A percentile compares a stretch with the other conserved stretches of the same genome.
Evolutionary conservation across 495 filamentous ascomycete species (phyloP).

Genomic region (Neurospora sp.): DNA sequence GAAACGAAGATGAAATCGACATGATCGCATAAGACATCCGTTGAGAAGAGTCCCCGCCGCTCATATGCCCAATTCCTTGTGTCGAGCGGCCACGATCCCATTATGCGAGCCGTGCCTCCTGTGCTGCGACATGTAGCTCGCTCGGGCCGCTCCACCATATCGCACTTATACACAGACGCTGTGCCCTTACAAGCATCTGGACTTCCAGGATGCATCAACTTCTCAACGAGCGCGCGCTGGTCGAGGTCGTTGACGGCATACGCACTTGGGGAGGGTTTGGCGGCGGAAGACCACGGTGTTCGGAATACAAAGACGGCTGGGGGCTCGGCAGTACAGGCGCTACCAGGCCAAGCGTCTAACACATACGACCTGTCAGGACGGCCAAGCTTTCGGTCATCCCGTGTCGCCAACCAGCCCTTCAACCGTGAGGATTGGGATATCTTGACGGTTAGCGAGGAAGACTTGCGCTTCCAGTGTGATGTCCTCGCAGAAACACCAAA

Average conservation of each 20-base stretch:
- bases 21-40: not conserved
- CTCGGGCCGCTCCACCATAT: not conserved
- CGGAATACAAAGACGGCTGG: not conserved
- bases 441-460: slow-evolving; percentile 8
- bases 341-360: not conserved
- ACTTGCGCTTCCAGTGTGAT: slow-evolving; percentile 40
- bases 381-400: not conserved
- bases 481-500: slow-evolving; percentile 18
- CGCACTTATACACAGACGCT: not conserved
- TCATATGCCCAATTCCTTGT: slow-evolving; percentile 3
- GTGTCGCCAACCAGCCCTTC: not conserved
- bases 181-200: not conserved
- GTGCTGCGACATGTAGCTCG: slow-evolving; percentile 3
- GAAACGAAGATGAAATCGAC: not conserved
- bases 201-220: not conserved
- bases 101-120: slow-evolving; percentile 11
- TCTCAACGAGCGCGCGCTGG: not conserved
- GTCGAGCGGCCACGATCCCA: not conserved
- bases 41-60: not conserved
- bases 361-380: slow-evolving; percentile 7
- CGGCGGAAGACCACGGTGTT: not conserved
- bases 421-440: slow-evolving; percentile 14
- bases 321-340: not conserved
- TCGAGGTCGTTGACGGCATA: not conserved
- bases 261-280: not conserved